Percentiles rank a stretch among this genome's conserved stretches.
Conservation (phyloP, 495 filamentous ascomycete genomes). For the Cladorrhinum samala region DNA sequence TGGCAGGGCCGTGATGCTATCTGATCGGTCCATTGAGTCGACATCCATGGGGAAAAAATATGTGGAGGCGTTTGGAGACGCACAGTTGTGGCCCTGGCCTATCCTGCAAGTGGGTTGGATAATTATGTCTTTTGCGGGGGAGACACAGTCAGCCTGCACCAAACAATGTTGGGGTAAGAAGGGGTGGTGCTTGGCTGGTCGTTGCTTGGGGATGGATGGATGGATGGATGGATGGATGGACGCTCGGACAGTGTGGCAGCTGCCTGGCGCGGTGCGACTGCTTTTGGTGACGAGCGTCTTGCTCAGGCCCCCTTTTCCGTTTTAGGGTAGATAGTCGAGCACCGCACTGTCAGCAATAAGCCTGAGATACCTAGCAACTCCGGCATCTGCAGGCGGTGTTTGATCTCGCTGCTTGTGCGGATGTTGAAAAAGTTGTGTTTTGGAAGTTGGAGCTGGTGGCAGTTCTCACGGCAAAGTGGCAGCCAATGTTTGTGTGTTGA, state of each 20-base stretch:
- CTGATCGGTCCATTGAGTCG: conserved; percentile 12
- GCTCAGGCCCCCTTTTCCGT: background rate
- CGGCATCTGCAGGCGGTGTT: no score
- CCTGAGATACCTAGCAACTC: no score
- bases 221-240: background rate
- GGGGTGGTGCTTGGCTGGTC: background rate
- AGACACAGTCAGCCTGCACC: conserved; percentile 7
- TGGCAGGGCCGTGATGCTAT: conserved; percentile 3
- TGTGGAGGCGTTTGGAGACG: conserved; percentile 3
- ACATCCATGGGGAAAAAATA: conserved; percentile 3
- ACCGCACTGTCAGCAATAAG: background rate
- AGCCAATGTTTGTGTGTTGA: no score
- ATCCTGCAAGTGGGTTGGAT: background rate
- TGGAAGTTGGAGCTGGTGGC: background rate
- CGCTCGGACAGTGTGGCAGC: background rate
- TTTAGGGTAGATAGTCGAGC: background rate
- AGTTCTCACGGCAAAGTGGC: background rate
- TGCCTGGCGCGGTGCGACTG: background rate
- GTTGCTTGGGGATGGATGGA: background rate
- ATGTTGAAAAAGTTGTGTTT: background rate
- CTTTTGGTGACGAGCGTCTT: background rate
- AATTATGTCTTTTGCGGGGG: conserved; percentile 3
- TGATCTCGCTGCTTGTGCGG: background rate
- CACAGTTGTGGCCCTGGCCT: conserved; percentile 5
- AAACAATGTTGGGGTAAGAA: conserved; percentile 8